Conservation (phyloP, 257 asterid genomes). For the Henckelia pumila region DNA sequence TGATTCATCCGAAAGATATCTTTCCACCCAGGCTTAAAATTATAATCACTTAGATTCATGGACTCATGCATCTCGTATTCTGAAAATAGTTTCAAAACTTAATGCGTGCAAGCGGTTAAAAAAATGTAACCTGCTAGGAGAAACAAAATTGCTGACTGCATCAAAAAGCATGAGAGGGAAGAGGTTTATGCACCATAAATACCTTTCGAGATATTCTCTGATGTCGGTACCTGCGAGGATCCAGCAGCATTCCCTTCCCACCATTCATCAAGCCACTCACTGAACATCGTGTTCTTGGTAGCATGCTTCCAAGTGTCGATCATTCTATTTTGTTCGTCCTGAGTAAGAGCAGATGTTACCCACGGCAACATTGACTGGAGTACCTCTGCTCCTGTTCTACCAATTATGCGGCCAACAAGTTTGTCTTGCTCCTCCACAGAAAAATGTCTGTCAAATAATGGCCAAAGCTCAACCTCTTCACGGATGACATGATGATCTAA, state of each 20-base stretch:
- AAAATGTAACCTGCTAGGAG: constrained; percentile 14
- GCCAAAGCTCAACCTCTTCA: constrained; percentile 98
- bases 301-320: constrained; percentile 96
- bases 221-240: constrained; percentile 44
- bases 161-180: constrained; percentile 5
- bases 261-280: constrained; percentile 99
- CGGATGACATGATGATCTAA: constrained; percentile 90
- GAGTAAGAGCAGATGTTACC: constrained; percentile 97
- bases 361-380: constrained; percentile 97
- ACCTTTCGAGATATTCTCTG: constrained; percentile 61
- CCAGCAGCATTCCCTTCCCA: constrained; percentile 70
- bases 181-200: constrained; percentile 17
- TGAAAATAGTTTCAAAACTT: constrained; percentile 27
- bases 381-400: constrained; percentile 98
- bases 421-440: constrained; percentile 88
- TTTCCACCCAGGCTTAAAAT: constrained; percentile 98
- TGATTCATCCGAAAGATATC: constrained; percentile 96
- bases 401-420: constrained; percentile 91
- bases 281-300: constrained; percentile 92
- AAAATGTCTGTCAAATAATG: constrained; percentile 87
- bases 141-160: constrained; percentile 4
- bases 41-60: constrained; percentile 59
- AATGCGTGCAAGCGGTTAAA: constrained; percentile 5
- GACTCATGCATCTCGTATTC: constrained; percentile 65
- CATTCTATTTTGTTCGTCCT: constrained; percentile 94